A percentile compares a stretch with the other conserved stretches of the same genome.
phyloP scores from a whole-genome alignment of 1,284 basidiomycete species.

The Apiotrichum porosum region DNA sequence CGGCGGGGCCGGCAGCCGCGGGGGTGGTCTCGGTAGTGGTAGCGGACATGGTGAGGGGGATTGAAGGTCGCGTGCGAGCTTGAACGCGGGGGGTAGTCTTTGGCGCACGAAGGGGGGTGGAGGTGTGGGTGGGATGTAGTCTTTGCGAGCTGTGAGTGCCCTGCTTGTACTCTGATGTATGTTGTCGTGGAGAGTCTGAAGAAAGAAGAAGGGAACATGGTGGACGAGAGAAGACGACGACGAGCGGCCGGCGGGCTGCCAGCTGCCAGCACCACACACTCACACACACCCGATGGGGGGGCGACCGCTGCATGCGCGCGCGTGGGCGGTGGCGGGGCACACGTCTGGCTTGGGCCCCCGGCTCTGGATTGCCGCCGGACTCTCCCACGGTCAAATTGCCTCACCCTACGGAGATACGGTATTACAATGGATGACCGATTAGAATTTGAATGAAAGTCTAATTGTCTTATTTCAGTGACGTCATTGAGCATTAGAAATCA shows the following conservation, averaged over 20 bases:
- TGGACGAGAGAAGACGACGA: conserved; percentile 4
- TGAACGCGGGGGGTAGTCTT: conserved; percentile 9
- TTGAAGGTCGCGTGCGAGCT: conserved; percentile 10
- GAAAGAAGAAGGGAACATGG: conserved; percentile 1
- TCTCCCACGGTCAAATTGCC: no score
- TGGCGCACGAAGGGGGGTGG: conserved; percentile 5
- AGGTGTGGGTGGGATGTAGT: conserved; percentile 5
- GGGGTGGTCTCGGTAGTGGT: conserved; percentile 1
- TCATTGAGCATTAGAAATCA: no score
- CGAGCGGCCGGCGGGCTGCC: neutral
- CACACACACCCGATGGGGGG: neutral
- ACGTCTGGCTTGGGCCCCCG: no score
- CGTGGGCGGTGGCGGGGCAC: no score
- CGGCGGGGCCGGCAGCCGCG: conserved; percentile 1
- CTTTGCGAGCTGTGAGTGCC: neutral
- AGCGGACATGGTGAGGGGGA: conserved; percentile 23
- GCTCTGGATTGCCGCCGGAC: no score
- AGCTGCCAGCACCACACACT: neutral
- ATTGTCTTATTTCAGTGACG: no score
- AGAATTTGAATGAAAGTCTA: no score
- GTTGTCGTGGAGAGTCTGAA: conserved; percentile 27
- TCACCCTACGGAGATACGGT: no score
- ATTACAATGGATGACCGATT: no score
- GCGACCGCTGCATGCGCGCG: no score
- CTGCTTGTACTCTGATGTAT: conserved; percentile 12